Conservation (phyloP, 2,329 filamentous ascomycete species). For the Aschersonia sp. region DNA sequence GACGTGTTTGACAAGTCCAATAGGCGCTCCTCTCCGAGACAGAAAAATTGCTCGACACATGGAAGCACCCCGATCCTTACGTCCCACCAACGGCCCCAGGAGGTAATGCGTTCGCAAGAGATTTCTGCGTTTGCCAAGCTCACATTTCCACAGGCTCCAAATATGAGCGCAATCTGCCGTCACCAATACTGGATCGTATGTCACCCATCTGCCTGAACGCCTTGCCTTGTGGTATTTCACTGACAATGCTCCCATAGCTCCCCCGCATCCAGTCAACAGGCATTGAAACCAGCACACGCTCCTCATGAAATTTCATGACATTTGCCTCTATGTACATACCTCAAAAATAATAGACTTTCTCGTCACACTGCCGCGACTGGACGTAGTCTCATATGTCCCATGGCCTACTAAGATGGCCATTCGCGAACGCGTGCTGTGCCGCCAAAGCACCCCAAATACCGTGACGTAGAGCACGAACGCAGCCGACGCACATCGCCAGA, state of each 20-base stretch:
- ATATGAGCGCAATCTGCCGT: constrained; percentile 84
- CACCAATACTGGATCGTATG: constrained; percentile 69
- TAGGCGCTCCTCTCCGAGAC: constrained; percentile 78
- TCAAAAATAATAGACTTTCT: too few species aligned
- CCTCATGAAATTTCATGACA: too few species aligned
- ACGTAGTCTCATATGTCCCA: too few species aligned
- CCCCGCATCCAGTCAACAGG: constrained; percentile 8
- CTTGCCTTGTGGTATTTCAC: not conserved
- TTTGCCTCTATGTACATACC: too few species aligned
- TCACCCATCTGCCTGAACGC: constrained; percentile 11
- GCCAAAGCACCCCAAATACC: too few species aligned
- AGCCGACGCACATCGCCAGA: not conserved
- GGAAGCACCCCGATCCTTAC: constrained; percentile 97
- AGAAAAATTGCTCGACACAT: constrained; percentile 74
- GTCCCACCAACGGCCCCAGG: constrained; percentile 79
- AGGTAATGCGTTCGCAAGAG: constrained; percentile 40
- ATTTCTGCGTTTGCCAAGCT: constrained; percentile 2
- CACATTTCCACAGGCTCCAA: constrained; percentile 56
- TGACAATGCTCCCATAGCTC: constrained; percentile 8
- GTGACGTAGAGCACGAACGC: too few species aligned
- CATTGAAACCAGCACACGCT: not conserved
- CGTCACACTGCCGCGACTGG: too few species aligned
- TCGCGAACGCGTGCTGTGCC: too few species aligned
- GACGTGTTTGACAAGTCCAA: not conserved
- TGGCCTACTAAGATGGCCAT: too few species aligned